phyloP scores from a whole-genome alignment of 108 stramenopile species.

The Skeletonema grethae region DNA sequence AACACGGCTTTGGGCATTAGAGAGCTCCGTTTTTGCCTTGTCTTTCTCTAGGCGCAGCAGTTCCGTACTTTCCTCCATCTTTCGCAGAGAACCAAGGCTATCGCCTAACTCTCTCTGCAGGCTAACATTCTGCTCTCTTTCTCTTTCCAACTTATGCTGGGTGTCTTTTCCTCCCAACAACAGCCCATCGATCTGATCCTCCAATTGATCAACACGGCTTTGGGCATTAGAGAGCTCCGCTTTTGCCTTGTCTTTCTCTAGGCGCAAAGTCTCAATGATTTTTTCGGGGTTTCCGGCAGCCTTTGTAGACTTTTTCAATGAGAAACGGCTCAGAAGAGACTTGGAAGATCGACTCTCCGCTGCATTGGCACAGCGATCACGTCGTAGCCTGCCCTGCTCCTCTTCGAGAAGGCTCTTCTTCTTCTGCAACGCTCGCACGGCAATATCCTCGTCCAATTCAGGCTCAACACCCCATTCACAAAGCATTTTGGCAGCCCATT shows the following conservation, averaged over 20 bases:
- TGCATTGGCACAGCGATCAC: not conserved
- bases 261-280: not conserved
- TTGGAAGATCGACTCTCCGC: not conserved
- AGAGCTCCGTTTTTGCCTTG: not conserved
- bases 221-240: not conserved
- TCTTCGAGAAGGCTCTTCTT: not conserved
- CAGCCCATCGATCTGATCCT: too few species aligned
- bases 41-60: not conserved
- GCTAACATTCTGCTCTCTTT: too few species aligned
- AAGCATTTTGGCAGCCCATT: not conserved
- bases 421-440: not conserved
- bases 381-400: not conserved
- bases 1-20: conserved; percentile 1
- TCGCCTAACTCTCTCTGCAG: too few species aligned
- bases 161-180: too few species aligned
- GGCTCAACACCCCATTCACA: not conserved
- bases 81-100: not conserved
- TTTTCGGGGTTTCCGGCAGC: not conserved
- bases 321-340: not conserved
- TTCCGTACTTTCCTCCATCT: not conserved
- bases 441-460: not conserved
- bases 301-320: not conserved
- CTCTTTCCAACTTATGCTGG: too few species aligned
- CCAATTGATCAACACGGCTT: not conserved
- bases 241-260: not conserved